Percentiles rank a stretch among this genome's conserved stretches.
Evolutionary conservation across 495 filamentous ascomycete genomes (phyloP).

Genomic region (Aspergillus carlsbadensis): DNA sequence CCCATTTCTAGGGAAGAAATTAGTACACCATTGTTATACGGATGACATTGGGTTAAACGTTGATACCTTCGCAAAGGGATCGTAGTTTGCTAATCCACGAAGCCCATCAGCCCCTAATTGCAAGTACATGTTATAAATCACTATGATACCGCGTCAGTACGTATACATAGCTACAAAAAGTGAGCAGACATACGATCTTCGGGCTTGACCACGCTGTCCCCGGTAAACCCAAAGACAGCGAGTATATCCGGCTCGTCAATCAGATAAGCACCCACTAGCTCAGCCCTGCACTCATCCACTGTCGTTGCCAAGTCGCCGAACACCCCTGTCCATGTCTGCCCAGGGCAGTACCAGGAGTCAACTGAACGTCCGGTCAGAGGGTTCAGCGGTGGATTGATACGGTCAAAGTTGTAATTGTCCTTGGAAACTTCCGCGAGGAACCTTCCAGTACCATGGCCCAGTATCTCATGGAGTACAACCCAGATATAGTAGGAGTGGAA

Average conservation of each 20-base stretch:
- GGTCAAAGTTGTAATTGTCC: slow-evolving; percentile 49
- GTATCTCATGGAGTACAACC: slow-evolving; percentile 45
- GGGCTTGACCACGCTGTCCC: slow-evolving; percentile 23
- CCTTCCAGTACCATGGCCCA: slow-evolving; percentile 45
- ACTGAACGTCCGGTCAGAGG: slow-evolving; percentile 42
- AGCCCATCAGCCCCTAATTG: slow-evolving; percentile 47
- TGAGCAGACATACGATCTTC: slow-evolving; percentile 24
- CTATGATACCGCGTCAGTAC: background rate
- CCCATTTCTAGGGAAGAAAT: slow-evolving; percentile 34
- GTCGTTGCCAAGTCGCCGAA: slow-evolving; percentile 45
- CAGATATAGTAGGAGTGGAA: slow-evolving; percentile 26
- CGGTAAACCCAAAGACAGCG: slow-evolving; percentile 34
- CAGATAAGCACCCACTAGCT: slow-evolving; percentile 42
- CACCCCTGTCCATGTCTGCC: slow-evolving; percentile 49
- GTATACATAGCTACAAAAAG: too few species aligned
- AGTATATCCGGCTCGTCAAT: slow-evolving; percentile 42
- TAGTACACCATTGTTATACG: background rate
- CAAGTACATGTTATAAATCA: slow-evolving; percentile 46
- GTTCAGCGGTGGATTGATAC: slow-evolving; percentile 37
- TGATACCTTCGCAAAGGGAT: slow-evolving; percentile 34
- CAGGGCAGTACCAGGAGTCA: slow-evolving; percentile 43
- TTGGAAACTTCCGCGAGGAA: slow-evolving; percentile 19
- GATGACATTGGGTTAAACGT: too few species aligned
- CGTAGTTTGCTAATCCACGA: slow-evolving; percentile 42
- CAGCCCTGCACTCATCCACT: slow-evolving; percentile 50